A percentile compares a stretch with the other conserved stretches of the same genome.
Evolutionary conservation across 2,329 filamentous ascomycete species (phyloP).

Genomic region (Allantophomopsis cytisporea): DNA sequence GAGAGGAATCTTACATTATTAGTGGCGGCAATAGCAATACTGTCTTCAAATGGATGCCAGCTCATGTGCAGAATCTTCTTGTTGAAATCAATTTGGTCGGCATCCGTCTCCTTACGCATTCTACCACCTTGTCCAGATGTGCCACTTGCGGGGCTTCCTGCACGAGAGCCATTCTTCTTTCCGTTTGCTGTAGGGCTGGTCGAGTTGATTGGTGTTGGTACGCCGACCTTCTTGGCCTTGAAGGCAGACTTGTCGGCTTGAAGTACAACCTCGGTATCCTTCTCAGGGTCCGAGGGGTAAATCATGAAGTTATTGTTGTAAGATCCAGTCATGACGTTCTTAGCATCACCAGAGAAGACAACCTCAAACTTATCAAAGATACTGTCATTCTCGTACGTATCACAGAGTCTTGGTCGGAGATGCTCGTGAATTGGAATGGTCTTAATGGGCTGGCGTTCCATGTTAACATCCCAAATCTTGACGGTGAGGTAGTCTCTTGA

Average conservation of each 20-base stretch:
- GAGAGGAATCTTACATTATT: constrained; percentile 74
- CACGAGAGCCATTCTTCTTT: constrained; percentile 82
- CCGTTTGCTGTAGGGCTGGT: constrained; percentile 56
- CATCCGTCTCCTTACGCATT: constrained; percentile 98
- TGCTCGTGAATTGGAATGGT: constrained; percentile 99
- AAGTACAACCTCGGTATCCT: constrained; percentile 92
- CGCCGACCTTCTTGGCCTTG: constrained; percentile 98
- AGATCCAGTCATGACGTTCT: constrained; percentile 98
- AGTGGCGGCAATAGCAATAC: constrained; percentile 96
- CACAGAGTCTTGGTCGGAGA: constrained; percentile 81
- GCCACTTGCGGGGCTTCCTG: constrained; percentile 71
- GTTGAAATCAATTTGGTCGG: constrained; percentile 99
- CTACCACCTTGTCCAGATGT: constrained; percentile 68
- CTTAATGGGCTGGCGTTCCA: constrained; percentile 95
- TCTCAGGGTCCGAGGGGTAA: constrained; percentile 89
- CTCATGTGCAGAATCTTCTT: constrained; percentile 99
- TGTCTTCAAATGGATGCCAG: constrained; percentile 99
- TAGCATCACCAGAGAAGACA: constrained; percentile 93
- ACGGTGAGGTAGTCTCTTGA: constrained; percentile 97
- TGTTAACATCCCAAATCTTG: constrained; percentile 99
- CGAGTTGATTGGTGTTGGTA: constrained; percentile 90
- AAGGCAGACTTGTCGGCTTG: constrained; percentile 98
- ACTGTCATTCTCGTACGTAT: constrained; percentile 98
- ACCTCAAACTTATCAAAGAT: constrained; percentile 99
- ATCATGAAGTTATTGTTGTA: constrained; percentile 99